phyloP scores from a whole-genome alignment of 108 stramenopile genomes.

The Skeletonema potamos region DNA sequence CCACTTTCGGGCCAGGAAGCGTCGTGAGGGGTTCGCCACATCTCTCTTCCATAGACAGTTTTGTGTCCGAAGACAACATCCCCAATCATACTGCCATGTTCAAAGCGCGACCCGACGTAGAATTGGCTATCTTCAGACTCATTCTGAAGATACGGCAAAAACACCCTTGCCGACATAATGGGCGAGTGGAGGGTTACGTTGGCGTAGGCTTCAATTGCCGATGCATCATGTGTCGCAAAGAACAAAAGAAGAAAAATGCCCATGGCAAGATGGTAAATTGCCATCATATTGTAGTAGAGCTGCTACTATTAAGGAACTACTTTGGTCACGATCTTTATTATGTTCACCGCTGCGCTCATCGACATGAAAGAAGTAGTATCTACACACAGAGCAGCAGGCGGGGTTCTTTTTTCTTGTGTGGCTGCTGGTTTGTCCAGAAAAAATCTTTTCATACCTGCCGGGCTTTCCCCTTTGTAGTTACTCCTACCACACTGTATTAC shows the following conservation, averaged over 20 bases:
- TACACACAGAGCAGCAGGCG: neutral
- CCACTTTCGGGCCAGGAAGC: slow-evolving; percentile 80
- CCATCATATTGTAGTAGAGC: neutral
- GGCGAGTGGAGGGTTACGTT: slow-evolving; percentile 61
- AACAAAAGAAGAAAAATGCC: neutral
- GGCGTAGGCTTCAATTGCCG: slow-evolving; percentile 17
- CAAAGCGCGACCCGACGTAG: slow-evolving; percentile 71
- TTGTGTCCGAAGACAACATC: slow-evolving; percentile 40
- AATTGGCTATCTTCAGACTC: slow-evolving; percentile 36
- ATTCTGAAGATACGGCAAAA: slow-evolving; percentile 49
- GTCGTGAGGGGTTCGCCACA: slow-evolving; percentile 77
- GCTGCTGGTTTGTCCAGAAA: neutral
- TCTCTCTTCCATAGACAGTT: slow-evolving; percentile 56
- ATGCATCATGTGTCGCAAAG: neutral
- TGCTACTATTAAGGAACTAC: neutral
- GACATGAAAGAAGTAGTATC: neutral
- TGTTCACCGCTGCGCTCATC: neutral
- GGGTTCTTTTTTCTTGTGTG: neutral
- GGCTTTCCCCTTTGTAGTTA: no score
- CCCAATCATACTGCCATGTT: slow-evolving; percentile 81
- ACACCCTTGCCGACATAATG: slow-evolving; percentile 47
- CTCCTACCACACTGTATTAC: neutral
- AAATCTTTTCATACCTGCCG: neutral
- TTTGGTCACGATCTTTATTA: neutral
- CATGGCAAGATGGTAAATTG: neutral